A percentile compares a stretch with the other conserved stretches of the same genome.
These are phyloP conservation scores for Penicillium psychrosexuale DNA, from an alignment of 2,329 filamentous ascomycete genomes.

Conservation along the genomic window DNA sequence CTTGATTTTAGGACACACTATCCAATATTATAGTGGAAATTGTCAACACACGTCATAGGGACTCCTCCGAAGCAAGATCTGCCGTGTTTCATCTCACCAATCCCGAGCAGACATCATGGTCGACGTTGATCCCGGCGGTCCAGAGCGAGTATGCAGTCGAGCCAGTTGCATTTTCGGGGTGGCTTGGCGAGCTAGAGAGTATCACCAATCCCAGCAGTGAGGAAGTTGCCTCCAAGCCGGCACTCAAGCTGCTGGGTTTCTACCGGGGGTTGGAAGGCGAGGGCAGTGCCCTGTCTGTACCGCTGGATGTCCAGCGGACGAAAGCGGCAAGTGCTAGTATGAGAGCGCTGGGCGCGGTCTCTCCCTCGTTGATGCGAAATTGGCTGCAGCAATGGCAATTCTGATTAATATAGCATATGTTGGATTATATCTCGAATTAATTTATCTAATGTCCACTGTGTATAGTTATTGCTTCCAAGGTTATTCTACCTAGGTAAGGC, in stretches of 20 bases:
- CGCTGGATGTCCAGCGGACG: constrained; percentile 46
- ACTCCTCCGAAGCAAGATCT: constrained; percentile 11
- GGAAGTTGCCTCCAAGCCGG: constrained; percentile 48
- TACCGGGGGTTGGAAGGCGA: constrained; percentile 41
- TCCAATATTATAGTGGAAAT: constrained; percentile 50
- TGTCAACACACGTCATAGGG: constrained; percentile 28
- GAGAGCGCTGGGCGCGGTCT: constrained; percentile 43
- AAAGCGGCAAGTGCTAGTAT: constrained; percentile 45
- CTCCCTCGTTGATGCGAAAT: constrained; percentile 45
- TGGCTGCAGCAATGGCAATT: constrained; percentile 31
- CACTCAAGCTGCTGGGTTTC: constrained; percentile 52
- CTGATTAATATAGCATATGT: neutral
- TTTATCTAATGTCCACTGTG: neutral
- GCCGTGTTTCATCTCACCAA: constrained; percentile 51
- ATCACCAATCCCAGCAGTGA: constrained; percentile 38
- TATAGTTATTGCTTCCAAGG: neutral
- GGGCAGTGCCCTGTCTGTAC: constrained; percentile 28
- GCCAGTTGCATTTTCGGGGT: constrained; percentile 46
- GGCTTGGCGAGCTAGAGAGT: constrained; percentile 47
- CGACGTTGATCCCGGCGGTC: constrained; percentile 42
- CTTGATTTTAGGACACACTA: constrained; percentile 31
- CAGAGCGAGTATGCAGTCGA: constrained; percentile 42
- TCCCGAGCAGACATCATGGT: constrained; percentile 43
- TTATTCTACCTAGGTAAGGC: no score
- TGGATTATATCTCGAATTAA: neutral